Base-by-base conservation (phyloP, 306 rosid species). In the Mucuna pruriens region DNA sequence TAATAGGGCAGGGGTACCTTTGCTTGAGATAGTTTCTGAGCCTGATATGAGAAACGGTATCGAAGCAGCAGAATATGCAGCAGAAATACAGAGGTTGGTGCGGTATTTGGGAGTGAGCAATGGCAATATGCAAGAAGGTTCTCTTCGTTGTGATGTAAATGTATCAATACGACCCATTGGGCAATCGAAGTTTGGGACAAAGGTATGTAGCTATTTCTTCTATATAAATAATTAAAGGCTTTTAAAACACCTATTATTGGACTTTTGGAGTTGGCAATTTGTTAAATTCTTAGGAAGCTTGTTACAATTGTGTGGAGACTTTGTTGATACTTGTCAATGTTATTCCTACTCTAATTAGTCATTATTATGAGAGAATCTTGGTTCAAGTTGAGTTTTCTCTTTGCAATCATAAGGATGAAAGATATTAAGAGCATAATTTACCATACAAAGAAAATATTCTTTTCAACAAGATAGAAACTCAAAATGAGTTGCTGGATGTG, bases 111-210 rank as follows among this genome's bases (percentile, higher is more conserved):
- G 94, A 78, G 95, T 95, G 77, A 84, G 98, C 91, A 95, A 95
- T 83, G 99, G 99, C 71, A 93, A 95, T 83, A 93, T 93, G 98
- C 97, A 93, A 90, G 99, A 95, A 87, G 98, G 98, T 58, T 95
- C 99, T 29, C 97, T 95, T 80, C 93, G 96, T 75, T 95, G 98
- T 19, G 99, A 95, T 86, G 98, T 93, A 67, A 95, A 95, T 84
- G 85, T 95, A 70, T 93, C 99, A 7, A 85, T 95, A 76, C 94
- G 98, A 60, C 99, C 98, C 49, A 82, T 93, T 74, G 96, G 94
- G 71, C 98, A 91, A 78, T 85, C 81, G 80, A 73, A 86, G 72
- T 89, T 93, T 80, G 98, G 98, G 77, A 95, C 99, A 22, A 95
- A 91, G 97, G 98, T 88, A 84, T 22, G 54, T 75, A 17, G 51